These are phyloP conservation scores for Phytophthora ramorum DNA, from an alignment of 352 stramenopile species.

Conservation along the genomic window DNA sequence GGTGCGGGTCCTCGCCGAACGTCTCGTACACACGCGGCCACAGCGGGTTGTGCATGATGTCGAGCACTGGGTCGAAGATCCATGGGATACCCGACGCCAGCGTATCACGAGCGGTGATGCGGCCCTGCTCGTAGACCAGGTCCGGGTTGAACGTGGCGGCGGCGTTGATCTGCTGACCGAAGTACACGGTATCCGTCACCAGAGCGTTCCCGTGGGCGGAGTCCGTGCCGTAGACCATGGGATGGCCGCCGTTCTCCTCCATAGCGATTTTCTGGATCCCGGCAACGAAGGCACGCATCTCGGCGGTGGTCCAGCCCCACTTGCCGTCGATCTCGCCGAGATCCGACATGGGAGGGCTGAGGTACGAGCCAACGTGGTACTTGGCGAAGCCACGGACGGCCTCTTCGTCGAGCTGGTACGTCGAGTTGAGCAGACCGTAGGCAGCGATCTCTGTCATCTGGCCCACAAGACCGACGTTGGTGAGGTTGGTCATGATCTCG, in stretches of 20 bases:
- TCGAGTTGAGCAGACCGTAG: conserved; percentile 61
- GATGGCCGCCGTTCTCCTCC: conserved; percentile 59
- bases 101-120: no score
- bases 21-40: no score
- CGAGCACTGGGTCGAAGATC: no score
- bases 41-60: no score
- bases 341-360: conserved; percentile 58
- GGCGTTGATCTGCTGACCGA: conserved; percentile 86
- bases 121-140: no score
- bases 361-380: conserved; percentile 84
- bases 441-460: conserved; percentile 92
- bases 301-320: conserved; percentile 48
- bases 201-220: conserved; percentile 88
- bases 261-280: conserved; percentile 80
- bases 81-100: no score
- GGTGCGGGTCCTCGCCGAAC: conserved; percentile 80
- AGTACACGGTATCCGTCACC: conserved; percentile 73
- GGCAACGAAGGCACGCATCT: conserved; percentile 72
- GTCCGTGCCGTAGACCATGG: conserved; percentile 87
- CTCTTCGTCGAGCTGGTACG: conserved; percentile 62
- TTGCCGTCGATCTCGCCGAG: conserved; percentile 14
- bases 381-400: conserved; percentile 63
- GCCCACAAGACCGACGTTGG: conserved; percentile 53
- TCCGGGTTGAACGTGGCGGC: conserved; percentile 90
- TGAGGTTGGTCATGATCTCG: conserved; percentile 36